A percentile compares a stretch with the other conserved stretches of the same genome.
Conservation (phyloP, 2,329 filamentous ascomycete species). For the Cadophora sp. region DNA sequence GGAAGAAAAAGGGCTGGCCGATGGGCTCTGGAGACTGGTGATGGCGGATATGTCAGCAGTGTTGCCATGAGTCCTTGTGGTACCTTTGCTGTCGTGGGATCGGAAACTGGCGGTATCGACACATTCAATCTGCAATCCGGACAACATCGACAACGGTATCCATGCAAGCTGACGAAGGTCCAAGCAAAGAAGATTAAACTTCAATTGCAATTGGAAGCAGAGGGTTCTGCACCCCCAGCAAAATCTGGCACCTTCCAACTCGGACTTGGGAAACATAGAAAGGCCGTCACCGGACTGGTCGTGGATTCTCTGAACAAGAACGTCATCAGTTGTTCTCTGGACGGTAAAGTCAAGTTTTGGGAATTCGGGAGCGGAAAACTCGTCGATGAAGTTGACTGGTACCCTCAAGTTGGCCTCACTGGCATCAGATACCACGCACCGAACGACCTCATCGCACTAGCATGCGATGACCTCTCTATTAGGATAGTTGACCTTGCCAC, state of each 20-base stretch:
- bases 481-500: constrained; percentile 91
- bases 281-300: constrained; percentile 82
- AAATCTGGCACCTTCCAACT: constrained; percentile 36
- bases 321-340: constrained; percentile 84
- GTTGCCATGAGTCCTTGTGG: constrained; percentile 91
- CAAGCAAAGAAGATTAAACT: constrained; percentile 80
- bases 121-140: constrained; percentile 98
- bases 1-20: constrained; percentile 90
- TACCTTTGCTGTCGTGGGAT: constrained; percentile 91
- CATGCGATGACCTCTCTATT: constrained; percentile 88
- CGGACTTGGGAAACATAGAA: constrained; percentile 76
- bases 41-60: constrained; percentile 81
- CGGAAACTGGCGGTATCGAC: constrained; percentile 81
- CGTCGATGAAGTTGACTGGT: constrained; percentile 83
- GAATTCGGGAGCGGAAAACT: constrained; percentile 86
- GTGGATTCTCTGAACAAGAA: constrained; percentile 89
- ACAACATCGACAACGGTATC: constrained; percentile 85
- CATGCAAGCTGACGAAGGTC: constrained; percentile 75
- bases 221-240: constrained; percentile 34
- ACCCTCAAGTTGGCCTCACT: constrained; percentile 76
- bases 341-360: constrained; percentile 98
- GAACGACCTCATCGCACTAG: constrained; percentile 86
- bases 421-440: constrained; percentile 80
- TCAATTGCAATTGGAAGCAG: constrained; percentile 56
- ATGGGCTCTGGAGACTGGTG: constrained; percentile 89